Evolutionary conservation across 208 protist genomes (phyloP), one percentile per base, ranked within the genome.

Genomic region (Zelonia costaricensis): DNA sequence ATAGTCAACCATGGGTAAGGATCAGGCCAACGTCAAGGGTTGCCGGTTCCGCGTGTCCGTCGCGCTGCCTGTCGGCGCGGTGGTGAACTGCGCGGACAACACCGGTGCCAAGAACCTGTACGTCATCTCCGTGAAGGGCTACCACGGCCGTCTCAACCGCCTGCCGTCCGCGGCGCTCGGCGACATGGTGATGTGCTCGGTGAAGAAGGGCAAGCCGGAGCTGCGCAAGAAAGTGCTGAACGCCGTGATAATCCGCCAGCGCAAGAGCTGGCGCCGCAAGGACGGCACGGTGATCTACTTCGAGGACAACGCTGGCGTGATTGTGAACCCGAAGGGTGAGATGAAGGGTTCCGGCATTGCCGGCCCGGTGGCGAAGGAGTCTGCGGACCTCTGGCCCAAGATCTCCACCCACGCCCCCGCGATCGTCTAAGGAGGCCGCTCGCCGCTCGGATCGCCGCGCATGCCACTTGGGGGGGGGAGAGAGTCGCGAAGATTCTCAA

Each of bases 11-110:
- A 95, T 95, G 88, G 88, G 85, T 88, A 95, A 95, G 83, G 85
- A 92, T 58, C 69, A 92, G 77, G 83, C 83, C 69, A 92, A 92
- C 83, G 78, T 92, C 51, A 97, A 93, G 74, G 93, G 91, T 62
- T 93, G 85, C 82, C 99, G 99, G 87, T 99, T 99, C 88, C 88
- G 98, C 76, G 98, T 99, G 48, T 95, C 98, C 66, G 83, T 99
- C 51, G 98, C 93, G 92, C 97, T 99, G 45, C 98, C 98, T 77
- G 97, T 99, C 46, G 97, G 88, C 59, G 98, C 99, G 22, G 94
- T 99, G 35, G 97, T 99, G 62, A 99, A 99, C 94, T 99, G 98
- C 82, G 98, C 98, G 56, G 99, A 99, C 86, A 99, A 99, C 97
- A 99, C 98, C 49, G 99, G 99, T 44, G 99, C 99, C 68, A 99